A percentile compares a stretch with the other conserved stretches of the same genome.
Evolutionary conservation across 2,329 filamentous ascomycete genomes (phyloP).

Genomic region (Fusarium marasasianum): DNA sequence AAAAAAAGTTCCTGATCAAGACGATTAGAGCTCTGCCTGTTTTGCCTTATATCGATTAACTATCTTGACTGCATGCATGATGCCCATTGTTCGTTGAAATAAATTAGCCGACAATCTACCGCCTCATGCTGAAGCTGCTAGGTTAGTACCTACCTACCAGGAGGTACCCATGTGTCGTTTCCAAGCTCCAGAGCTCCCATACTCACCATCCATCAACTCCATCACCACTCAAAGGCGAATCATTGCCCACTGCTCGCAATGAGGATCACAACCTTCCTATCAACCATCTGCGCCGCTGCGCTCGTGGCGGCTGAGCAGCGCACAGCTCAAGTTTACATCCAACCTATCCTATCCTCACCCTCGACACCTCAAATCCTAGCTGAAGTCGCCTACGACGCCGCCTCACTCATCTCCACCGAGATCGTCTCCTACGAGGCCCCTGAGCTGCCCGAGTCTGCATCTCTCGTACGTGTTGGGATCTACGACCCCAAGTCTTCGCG

Average conservation of each 20-base stretch:
- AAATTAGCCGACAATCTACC: constrained; percentile 38
- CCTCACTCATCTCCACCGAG: constrained; percentile 54
- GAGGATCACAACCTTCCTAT: constrained; percentile 53
- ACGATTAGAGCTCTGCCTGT: neutral
- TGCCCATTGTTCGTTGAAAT: neutral
- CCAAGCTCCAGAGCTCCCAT: constrained; percentile 15
- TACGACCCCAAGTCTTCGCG: constrained; percentile 58
- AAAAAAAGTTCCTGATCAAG: neutral
- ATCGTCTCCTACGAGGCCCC: constrained; percentile 66
- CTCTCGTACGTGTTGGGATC: constrained; percentile 66
- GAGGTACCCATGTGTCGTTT: constrained; percentile 33
- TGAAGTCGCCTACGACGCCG: constrained; percentile 64
- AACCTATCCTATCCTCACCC: constrained; percentile 55
- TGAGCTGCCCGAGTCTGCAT: constrained; percentile 56
- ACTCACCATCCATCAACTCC: neutral
- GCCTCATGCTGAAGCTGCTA: neutral
- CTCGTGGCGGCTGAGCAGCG: constrained; percentile 53
- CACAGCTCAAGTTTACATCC: constrained; percentile 63
- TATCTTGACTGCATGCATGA: neutral
- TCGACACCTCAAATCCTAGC: constrained; percentile 58
- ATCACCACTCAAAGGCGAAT: neutral
- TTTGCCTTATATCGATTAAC: neutral
- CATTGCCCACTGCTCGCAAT: constrained; percentile 44
- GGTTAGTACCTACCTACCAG: neutral
- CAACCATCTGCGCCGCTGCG: constrained; percentile 55